Evolutionary conservation across 2,329 filamentous ascomycete genomes (phyloP).

Genomic region (Ceratocystis lukuohia): DNA sequence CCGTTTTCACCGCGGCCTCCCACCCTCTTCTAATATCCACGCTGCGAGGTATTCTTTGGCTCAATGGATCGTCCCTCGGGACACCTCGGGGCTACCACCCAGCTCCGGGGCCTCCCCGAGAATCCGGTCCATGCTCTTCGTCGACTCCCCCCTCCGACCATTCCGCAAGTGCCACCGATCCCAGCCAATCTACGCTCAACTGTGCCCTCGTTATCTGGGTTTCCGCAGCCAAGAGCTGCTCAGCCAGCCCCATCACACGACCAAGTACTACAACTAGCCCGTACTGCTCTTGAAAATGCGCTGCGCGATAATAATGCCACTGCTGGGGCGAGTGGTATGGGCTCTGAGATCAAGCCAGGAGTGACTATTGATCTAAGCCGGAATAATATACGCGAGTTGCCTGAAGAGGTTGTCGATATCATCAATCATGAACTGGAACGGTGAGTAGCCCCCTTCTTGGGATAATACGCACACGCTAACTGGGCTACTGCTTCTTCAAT

Average conservation of each 20-base stretch:
- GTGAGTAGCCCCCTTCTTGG: conserved; percentile 30
- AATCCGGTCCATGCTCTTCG: conserved; percentile 26
- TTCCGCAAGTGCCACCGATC: conserved; percentile 29
- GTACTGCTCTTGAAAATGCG: conserved; percentile 54
- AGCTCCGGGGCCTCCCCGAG: conserved; percentile 31
- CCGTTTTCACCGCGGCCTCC: not conserved
- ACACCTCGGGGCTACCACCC: conserved; percentile 26
- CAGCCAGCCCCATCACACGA: conserved; percentile 32
- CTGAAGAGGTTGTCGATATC: conserved; percentile 60
- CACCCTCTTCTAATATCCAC: not conserved
- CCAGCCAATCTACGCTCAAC: conserved; percentile 22
- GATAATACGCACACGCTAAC: not conserved
- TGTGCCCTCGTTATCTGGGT: conserved; percentile 22
- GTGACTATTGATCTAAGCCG: conserved; percentile 68
- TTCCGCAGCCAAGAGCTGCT: conserved; percentile 24
- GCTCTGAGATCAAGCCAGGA: conserved; percentile 48
- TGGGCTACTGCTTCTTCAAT: not conserved
- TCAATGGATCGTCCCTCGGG: conserved; percentile 19
- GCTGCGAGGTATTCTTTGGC: not conserved
- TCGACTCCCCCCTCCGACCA: conserved; percentile 27
- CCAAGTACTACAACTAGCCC: conserved; percentile 52
- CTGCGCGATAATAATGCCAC: conserved; percentile 52
- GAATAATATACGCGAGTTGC: conserved; percentile 56
- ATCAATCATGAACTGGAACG: conserved; percentile 62
- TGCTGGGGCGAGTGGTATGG: conserved; percentile 45